Percentiles rank a stretch among this genome's conserved stretches.
phyloP scores from a whole-genome alignment of 1,284 basidiomycete species.

The Boletellus dicymbophilus region DNA sequence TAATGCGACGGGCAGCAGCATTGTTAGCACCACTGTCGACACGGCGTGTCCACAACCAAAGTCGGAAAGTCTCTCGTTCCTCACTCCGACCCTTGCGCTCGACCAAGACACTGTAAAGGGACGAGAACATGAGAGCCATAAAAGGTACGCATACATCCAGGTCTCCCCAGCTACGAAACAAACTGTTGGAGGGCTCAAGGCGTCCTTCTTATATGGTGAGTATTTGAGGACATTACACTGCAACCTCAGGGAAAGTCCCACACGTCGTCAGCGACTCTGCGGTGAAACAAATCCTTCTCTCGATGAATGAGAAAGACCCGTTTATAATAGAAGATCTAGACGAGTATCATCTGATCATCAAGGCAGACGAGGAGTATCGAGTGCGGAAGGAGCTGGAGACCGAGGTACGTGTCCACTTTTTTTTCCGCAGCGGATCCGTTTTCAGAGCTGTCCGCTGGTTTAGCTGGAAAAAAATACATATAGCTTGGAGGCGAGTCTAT shows the following conservation, averaged over 20 bases:
- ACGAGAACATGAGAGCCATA: slow-evolving; percentile 55
- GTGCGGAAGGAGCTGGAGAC: slow-evolving; percentile 73
- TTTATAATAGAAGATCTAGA: slow-evolving; percentile 91
- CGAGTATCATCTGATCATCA: slow-evolving; percentile 82
- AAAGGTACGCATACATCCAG: slow-evolving; percentile 46
- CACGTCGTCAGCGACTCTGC: slow-evolving; percentile 70
- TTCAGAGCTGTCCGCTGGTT: background rate
- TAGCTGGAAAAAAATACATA: slow-evolving; percentile 45
- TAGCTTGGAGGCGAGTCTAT: slow-evolving; percentile 36
- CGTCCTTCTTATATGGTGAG: slow-evolving; percentile 74
- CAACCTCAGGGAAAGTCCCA: background rate
- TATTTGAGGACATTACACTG: background rate
- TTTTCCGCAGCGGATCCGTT: background rate
- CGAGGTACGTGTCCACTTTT: slow-evolving; percentile 50
- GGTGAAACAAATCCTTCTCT: slow-evolving; percentile 86
- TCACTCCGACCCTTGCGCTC: background rate
- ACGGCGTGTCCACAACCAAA: too few species aligned
- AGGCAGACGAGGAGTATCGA: slow-evolving; percentile 76
- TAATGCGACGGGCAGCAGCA: slow-evolving; percentile 9
- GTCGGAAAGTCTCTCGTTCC: slow-evolving; percentile 17
- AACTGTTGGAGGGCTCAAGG: slow-evolving; percentile 43
- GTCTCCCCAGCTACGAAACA: slow-evolving; percentile 1
- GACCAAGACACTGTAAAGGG: background rate
- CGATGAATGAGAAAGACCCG: slow-evolving; percentile 75
- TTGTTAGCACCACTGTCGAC: background rate